These are phyloP conservation scores for Starmerella ratchasimensis DNA, from an alignment of 805 yeast species.

Conservation along the genomic window DNA sequence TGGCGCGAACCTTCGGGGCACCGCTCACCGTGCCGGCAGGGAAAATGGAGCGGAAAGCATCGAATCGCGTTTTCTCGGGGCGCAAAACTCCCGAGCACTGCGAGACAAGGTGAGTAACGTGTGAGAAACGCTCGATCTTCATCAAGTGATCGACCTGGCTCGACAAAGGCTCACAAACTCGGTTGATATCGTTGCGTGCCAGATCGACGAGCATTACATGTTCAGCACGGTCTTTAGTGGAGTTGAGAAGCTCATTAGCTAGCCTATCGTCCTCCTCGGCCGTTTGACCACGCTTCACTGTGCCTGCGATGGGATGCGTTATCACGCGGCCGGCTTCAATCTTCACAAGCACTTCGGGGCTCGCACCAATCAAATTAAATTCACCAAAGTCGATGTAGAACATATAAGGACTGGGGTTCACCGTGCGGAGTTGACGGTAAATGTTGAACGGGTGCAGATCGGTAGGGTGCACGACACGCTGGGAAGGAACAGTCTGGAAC, in stretches of 20 bases:
- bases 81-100: constrained; percentile 89
- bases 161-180: constrained; percentile 78
- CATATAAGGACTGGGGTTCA: constrained; percentile 94
- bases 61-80: constrained; percentile 74
- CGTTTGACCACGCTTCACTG: constrained; percentile 80
- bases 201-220: constrained; percentile 97
- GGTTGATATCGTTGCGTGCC: constrained; percentile 90
- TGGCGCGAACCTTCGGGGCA: constrained; percentile 94
- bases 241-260: constrained; percentile 58
- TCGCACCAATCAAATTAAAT: constrained; percentile 93
- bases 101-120: constrained; percentile 91
- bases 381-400: constrained; percentile 73
- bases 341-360: constrained; percentile 87
- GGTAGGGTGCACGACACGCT: constrained; percentile 90
- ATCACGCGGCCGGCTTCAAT: constrained; percentile 66
- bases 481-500: constrained; percentile 97
- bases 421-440: constrained; percentile 85
- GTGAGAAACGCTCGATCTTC: constrained; percentile 86
- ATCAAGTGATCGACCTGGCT: constrained; percentile 79
- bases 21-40: constrained; percentile 99
- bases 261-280: constrained; percentile 79
- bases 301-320: constrained; percentile 98
- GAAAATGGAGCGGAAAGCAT: constrained; percentile 93
- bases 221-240: constrained; percentile 89
- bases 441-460: constrained; percentile 92